These are phyloP conservation scores for Xerocomus tenax DNA, from an alignment of 1,284 basidiomycete species.

Conservation along the genomic window DNA sequence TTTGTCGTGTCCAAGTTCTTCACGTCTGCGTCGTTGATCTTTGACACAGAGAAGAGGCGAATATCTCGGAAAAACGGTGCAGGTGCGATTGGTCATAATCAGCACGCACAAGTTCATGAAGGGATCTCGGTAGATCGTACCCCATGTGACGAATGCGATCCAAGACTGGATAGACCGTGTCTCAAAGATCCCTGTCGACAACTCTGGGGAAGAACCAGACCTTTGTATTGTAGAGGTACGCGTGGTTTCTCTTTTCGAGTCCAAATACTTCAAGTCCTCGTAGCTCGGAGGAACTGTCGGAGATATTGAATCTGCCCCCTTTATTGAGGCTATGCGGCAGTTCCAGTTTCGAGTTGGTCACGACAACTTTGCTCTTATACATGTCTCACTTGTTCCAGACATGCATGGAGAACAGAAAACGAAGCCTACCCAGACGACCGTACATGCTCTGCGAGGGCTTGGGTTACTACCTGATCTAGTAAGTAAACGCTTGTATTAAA, in stretches of 20 bases:
- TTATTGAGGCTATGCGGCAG: slow-evolving; percentile 97
- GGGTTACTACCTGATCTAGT: slow-evolving; percentile 91
- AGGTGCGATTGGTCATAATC: slow-evolving; percentile 37
- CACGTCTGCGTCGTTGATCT: slow-evolving; percentile 17
- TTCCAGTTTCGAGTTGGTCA: slow-evolving; percentile 98
- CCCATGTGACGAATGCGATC: slow-evolving; percentile 93
- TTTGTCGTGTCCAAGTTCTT: slow-evolving; percentile 33
- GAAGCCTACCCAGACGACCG: slow-evolving; percentile 96
- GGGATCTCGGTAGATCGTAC: slow-evolving; percentile 67
- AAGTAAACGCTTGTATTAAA: slow-evolving; percentile 26
- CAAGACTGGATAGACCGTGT: slow-evolving; percentile 99
- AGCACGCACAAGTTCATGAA: slow-evolving; percentile 2
- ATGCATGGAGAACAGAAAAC: slow-evolving; percentile 99
- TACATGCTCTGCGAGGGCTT: slow-evolving; percentile 88
- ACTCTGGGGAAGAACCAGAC: slow-evolving; percentile 88
- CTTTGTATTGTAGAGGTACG: slow-evolving; percentile 92
- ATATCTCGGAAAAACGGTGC: slow-evolving; percentile 96
- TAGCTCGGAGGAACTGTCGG: slow-evolving; percentile 94
- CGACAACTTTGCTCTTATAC: slow-evolving; percentile 95
- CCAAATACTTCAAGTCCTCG: slow-evolving; percentile 5
- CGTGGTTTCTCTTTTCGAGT: slow-evolving; percentile 1
- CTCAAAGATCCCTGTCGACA: slow-evolving; percentile 88
- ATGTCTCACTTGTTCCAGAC: slow-evolving; percentile 96
- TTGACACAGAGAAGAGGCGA: slow-evolving; percentile 75
- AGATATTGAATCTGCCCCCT: slow-evolving; percentile 94